Evolutionary conservation across 2,329 filamentous ascomycete species (phyloP).

Genomic region (Calonectria crousiana): DNA sequence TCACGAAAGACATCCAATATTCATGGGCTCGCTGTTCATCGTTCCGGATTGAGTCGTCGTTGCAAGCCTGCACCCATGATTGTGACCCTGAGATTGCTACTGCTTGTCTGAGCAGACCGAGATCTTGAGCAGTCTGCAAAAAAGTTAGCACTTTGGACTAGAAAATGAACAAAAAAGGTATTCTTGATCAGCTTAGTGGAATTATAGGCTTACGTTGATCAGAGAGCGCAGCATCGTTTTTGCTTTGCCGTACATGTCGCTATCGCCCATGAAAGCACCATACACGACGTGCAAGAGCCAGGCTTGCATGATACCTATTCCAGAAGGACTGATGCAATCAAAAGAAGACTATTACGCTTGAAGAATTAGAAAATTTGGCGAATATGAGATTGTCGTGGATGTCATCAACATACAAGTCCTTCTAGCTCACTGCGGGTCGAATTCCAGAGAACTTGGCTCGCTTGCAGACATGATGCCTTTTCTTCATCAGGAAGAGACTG

Average conservation of each 20-base stretch:
- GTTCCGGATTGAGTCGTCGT: neutral
- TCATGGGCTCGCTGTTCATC: conserved; percentile 33
- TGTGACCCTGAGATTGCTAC: conserved; percentile 35
- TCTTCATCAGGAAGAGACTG: conserved; percentile 23
- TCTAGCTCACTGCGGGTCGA: conserved; percentile 26
- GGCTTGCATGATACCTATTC: conserved; percentile 44
- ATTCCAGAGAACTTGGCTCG: conserved; percentile 36
- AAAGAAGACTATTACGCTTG: conserved; percentile 28
- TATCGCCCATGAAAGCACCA: conserved; percentile 44
- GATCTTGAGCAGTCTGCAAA: conserved; percentile 39
- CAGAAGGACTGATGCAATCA: conserved; percentile 37
- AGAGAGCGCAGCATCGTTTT: conserved; percentile 44
- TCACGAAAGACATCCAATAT: conserved; percentile 43
- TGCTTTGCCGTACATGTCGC: conserved; percentile 39
- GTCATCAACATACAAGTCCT: neutral
- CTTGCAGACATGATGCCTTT: neutral
- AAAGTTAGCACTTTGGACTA: neutral
- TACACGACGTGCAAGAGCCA: conserved; percentile 48
- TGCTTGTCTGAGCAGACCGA: conserved; percentile 43
- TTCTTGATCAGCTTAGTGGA: neutral
- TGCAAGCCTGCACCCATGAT: conserved; percentile 15
- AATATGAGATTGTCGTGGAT: too few relatives aligned
- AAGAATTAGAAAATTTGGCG: neutral
- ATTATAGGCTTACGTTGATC: conserved; percentile 39
- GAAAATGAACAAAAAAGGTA: too few relatives aligned